Evolutionary conservation across 176 grass and related monocot species (phyloP), one percentile per base, ranked within the genome.

Genomic region (Carex littledalei): DNA sequence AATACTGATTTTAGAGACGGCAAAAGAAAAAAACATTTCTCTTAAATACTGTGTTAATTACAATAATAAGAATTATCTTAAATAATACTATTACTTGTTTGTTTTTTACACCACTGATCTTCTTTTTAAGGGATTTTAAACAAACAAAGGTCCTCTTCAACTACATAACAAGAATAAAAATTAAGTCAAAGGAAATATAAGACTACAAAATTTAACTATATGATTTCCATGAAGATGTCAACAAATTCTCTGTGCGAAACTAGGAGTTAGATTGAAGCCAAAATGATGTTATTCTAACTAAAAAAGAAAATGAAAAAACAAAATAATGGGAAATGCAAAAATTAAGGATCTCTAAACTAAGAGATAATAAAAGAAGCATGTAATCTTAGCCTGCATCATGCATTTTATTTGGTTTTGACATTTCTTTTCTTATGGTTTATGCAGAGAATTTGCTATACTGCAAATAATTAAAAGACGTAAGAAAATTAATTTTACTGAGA

Each of bases 371-470:
- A 47, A 20, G 8, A 18, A 47, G 41, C 41, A 21, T 22, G 20
- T 74, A 50, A 50, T 17, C 9, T 50, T 74, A 50, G 8, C 43
- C 41, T 50, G 20, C 43, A 74, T 74, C n/a, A 14, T 50, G n/a
- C 10, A 74, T 8, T 22, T 74, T 9, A 74, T 8, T 22, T 74
- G 9, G 2, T 74, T 74, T 74, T 74, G n/a, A 74, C 43, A 52
- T 57, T 57, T 55, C 5, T 54, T 77, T 53, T 75, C 15, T 78
- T 57, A 56, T 78, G 71, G 45, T 91, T 87, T 86, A 76, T 86
- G 82, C 94, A 97, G 94, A 93, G 20, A 89, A 91, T 89, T 90
- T 78, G 86, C 61, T 97, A 85, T 86, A 84, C 89, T 79, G 86
- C 91, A 88, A 89, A 75, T 88, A 57, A 54, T 85, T 93, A 81